Evolutionary conservation across 2,329 filamentous ascomycete genomes (phyloP), one percentile per base, ranked within the genome.

Genomic region (Fusarium sp.): DNA sequence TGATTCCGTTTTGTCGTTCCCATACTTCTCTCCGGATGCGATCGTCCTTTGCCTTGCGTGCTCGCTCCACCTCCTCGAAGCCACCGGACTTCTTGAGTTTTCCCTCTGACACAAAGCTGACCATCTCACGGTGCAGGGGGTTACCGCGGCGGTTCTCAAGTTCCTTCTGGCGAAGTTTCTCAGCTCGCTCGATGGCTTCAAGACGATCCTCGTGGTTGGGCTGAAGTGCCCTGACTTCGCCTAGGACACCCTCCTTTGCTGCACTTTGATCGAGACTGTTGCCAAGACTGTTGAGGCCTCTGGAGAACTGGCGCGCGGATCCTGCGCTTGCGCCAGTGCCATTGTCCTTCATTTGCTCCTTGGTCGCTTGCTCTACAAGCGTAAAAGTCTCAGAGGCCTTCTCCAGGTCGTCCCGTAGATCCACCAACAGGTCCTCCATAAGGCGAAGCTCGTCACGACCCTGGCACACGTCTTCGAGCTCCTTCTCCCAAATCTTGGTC

Each of bases 401-500:
- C 81, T 98, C 95, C 56, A 99, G 87, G 85, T 99, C 97, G 80
- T 98, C 95, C 79, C 97, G 92, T 73, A 99, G 85, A 85, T 99
- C 97, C 52, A 95, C 91, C 74, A 96, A 93, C 72, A 99, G 90
- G 78, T 98, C 97, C 85, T 99, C 97, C 87, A 98, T 96, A 88
- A 98, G 93, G 59, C 95, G 97, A 77, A 99, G 90, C 83, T 98
- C 92, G 80, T 98, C 96, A 76, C 95, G 92, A 80, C 98, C 97
- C 81, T 97, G 95, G 84, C 97, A 98, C 4, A 99, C 96, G 62
- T 96, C 92, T 83, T 98, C 95, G 54, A 99, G 87, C 83, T 98
- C 95, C 84, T 97, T 95, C 89, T 98, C 96, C 97, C 97, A 99
- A 74, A 98, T 97, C 90, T 98, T 98, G 64, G 95, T 98, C 96